Conservation (phyloP, 2,329 filamentous ascomycete genomes). For the Penicillium sp. region DNA sequence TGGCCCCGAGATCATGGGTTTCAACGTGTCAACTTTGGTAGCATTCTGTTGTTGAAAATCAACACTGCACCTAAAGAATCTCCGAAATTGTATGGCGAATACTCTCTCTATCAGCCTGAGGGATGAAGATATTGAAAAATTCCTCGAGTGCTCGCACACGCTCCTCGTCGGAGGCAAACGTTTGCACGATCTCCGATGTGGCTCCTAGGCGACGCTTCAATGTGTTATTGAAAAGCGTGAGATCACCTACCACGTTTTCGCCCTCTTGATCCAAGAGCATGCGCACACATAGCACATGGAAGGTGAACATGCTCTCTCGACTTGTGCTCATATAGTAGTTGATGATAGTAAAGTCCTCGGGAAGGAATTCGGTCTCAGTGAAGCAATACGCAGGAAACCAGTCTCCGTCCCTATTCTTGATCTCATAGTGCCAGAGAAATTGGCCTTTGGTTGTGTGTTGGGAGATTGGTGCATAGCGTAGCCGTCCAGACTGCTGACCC, state of each 20-base stretch:
- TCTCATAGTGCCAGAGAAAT: constrained; percentile 1
- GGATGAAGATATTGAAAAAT: neutral
- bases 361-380: constrained; percentile 60
- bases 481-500: neutral
- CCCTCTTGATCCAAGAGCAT: constrained; percentile 17
- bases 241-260: constrained; percentile 15
- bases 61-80: neutral
- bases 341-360: constrained; percentile 59
- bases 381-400: constrained; percentile 66
- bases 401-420: neutral
- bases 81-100: constrained; percentile 1
- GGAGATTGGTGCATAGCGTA: neutral
- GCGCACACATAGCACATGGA: constrained; percentile 11
- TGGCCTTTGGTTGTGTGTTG: neutral
- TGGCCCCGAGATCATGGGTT: no score
- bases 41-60: no score
- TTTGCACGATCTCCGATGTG: neutral
- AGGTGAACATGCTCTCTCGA: constrained; percentile 15
- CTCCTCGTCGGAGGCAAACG: neutral
- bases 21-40: no score
- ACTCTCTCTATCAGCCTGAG: neutral
- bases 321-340: constrained; percentile 18
- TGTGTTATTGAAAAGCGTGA: constrained; percentile 16
- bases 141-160: neutral
- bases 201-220: constrained; percentile 1